A percentile compares a stretch with the other conserved stretches of the same genome.
Evolutionary conservation across 305 asterid species (phyloP).

Genomic region (Fraxinus angustifolia): DNA sequence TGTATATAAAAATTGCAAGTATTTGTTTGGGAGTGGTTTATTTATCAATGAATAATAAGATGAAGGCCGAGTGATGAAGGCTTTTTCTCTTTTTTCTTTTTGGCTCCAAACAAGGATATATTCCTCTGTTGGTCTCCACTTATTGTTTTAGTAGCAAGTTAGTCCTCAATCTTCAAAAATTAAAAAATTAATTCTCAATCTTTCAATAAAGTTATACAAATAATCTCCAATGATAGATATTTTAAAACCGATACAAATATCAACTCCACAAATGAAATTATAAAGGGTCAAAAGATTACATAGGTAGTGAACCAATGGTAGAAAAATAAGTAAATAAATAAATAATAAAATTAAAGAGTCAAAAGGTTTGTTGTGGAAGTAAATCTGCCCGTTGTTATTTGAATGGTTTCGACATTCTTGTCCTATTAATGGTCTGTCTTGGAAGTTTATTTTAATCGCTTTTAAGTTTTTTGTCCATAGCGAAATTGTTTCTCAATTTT

Average conservation of each 20-base stretch:
- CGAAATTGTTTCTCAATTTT: no score
- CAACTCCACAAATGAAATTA: neutral
- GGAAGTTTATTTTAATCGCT: no score
- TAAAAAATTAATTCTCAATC: neutral
- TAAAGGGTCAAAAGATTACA: neutral
- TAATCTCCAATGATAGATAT: neutral
- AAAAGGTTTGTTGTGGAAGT: neutral
- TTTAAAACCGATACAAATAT: neutral
- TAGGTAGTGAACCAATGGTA: neutral
- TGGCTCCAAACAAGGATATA: neutral
- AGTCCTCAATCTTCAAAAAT: neutral
- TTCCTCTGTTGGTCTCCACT: neutral
- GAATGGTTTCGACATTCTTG: no score
- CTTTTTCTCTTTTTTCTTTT: constrained; percentile 14
- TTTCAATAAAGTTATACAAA: no score
- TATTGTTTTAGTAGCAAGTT: neutral
- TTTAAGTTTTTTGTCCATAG: no score
- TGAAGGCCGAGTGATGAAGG: constrained; percentile 36
- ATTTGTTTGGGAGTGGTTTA: no score
- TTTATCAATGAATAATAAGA: constrained; percentile 14
- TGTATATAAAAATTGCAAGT: no score
- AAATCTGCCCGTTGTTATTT: neutral
- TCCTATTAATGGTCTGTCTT: no score
- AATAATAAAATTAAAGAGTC: no score
- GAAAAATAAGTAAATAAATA: no score